phyloP scores from a whole-genome alignment of 257 asterid species.

The Capsicum chinense region DNA sequence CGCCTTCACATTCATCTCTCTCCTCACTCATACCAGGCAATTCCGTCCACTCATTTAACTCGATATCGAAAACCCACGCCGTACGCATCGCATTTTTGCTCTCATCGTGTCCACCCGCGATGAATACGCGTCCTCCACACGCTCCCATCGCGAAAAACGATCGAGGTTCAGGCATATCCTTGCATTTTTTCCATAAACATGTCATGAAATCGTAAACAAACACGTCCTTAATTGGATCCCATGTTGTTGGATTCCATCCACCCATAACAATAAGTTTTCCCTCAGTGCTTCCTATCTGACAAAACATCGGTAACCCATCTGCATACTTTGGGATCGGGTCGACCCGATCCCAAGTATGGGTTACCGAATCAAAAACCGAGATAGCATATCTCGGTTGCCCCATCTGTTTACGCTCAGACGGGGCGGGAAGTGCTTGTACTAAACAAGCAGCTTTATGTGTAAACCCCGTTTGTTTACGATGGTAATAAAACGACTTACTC shows the following conservation, averaged over 20 bases:
- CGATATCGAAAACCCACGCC: conserved; percentile 56
- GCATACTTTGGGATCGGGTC: conserved; percentile 72
- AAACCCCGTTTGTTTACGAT: conserved; percentile 54
- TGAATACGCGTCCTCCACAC: conserved; percentile 47
- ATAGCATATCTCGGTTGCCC: conserved; percentile 72
- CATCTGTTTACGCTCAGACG: conserved; percentile 52
- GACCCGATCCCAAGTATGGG: conserved; percentile 61
- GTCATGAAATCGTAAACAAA: conserved; percentile 71
- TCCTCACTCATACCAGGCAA: conserved; percentile 68
- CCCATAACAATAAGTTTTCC: conserved; percentile 75
- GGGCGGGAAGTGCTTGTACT: conserved; percentile 61
- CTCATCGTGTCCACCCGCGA: conserved; percentile 96
- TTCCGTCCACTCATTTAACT: conserved; percentile 62
- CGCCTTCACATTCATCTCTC: conserved; percentile 92
- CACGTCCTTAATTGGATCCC: conserved; percentile 82
- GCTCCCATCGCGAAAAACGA: conserved; percentile 84
- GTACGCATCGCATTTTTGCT: conserved; percentile 75
- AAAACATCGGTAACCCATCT: conserved; percentile 76
- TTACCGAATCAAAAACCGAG: conserved; percentile 62
- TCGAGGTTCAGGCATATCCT: conserved; percentile 74
- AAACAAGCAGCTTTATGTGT: conserved; percentile 70
- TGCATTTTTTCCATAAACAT: conserved; percentile 65
- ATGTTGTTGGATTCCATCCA: conserved; percentile 78
- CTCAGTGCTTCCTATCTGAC: conserved; percentile 67
- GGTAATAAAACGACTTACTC: conserved; percentile 74